phyloP scores from a whole-genome alignment of 768 basidiomycete species.

The Russula brevipes region DNA sequence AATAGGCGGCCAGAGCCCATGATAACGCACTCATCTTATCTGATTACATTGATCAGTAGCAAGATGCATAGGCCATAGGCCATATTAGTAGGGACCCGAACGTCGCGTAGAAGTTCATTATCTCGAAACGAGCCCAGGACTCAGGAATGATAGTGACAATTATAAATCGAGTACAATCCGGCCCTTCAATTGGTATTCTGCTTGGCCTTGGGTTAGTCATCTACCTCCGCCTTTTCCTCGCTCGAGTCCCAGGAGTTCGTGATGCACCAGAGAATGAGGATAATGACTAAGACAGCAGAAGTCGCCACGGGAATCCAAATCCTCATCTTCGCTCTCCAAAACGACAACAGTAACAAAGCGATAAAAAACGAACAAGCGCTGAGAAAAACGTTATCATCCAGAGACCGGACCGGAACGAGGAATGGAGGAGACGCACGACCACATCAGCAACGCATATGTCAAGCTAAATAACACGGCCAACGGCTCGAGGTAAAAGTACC shows the following conservation, averaged over 20 bases:
- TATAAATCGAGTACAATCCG: not conserved
- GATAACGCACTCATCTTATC: not conserved
- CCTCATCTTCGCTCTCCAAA: not conserved
- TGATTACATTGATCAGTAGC: not conserved
- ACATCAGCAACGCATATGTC: conserved; percentile 53
- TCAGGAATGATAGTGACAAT: not conserved
- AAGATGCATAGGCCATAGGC: no score
- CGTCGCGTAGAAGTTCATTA: no score
- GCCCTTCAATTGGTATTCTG: not conserved
- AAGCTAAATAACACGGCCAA: conserved; percentile 51
- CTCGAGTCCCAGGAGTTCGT: conserved; percentile 3
- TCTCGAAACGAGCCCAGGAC: no score
- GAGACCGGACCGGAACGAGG: not conserved
- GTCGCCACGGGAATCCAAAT: conserved; percentile 1
- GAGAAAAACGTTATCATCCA: not conserved
- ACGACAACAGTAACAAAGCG: conserved; percentile 30
- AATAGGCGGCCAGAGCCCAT: no score
- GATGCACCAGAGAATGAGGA: conserved; percentile 11
- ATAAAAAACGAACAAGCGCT: conserved; percentile 40
- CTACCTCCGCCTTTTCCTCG: not conserved
- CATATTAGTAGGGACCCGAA: no score
- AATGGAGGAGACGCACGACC: conserved; percentile 45
- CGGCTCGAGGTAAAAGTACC: conserved; percentile 41
- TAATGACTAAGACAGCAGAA: not conserved
- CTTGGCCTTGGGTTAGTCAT: not conserved